Evolutionary conservation across 2,329 filamentous ascomycete species (phyloP).

Genomic region (Pochonia chlamydosporia): DNA sequence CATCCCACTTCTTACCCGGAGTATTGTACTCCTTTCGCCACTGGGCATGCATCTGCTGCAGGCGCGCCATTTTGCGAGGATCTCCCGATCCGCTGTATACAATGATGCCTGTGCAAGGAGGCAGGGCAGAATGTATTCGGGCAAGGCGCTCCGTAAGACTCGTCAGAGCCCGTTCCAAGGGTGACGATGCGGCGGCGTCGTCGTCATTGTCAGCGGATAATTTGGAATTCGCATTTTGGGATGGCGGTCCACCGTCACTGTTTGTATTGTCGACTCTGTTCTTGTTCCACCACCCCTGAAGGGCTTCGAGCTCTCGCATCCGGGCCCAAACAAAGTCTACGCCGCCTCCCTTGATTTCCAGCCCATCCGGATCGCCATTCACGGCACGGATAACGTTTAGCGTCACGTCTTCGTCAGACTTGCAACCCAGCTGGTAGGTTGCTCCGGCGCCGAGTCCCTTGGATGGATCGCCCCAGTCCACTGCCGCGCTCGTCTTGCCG

Average conservation of each 20-base stretch:
- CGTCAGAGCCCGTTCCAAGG: slow-evolving; percentile 41
- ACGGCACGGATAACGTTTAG: slow-evolving; percentile 52
- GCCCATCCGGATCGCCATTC: slow-evolving; percentile 50
- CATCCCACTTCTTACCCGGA: slow-evolving; percentile 59
- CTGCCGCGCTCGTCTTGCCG: slow-evolving; percentile 63
- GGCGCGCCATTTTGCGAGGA: slow-evolving; percentile 57
- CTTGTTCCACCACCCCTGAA: slow-evolving; percentile 63
- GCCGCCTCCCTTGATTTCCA: slow-evolving; percentile 51
- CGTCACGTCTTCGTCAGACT: slow-evolving; percentile 53
- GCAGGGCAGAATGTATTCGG: slow-evolving; percentile 51
- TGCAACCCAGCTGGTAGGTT: slow-evolving; percentile 51
- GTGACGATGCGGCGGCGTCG: slow-evolving; percentile 15
- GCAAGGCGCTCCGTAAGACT: slow-evolving; percentile 43
- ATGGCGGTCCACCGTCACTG: slow-evolving; percentile 29
- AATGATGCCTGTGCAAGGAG: slow-evolving; percentile 60
- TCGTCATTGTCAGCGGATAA: slow-evolving; percentile 12
- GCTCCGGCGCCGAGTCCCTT: slow-evolving; percentile 52
- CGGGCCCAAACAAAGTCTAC: slow-evolving; percentile 64
- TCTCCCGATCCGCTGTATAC: slow-evolving; percentile 63
- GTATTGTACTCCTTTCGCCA: slow-evolving; percentile 61
- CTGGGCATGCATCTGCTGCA: slow-evolving; percentile 54
- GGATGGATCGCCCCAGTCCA: slow-evolving; percentile 83
- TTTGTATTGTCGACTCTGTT: slow-evolving; percentile 37
- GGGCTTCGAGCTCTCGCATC: slow-evolving; percentile 58
- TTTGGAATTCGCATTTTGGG: no score